phyloP scores from a whole-genome alignment of 2,329 filamentous ascomycete genomes.

The Elsinoe necatrix region DNA sequence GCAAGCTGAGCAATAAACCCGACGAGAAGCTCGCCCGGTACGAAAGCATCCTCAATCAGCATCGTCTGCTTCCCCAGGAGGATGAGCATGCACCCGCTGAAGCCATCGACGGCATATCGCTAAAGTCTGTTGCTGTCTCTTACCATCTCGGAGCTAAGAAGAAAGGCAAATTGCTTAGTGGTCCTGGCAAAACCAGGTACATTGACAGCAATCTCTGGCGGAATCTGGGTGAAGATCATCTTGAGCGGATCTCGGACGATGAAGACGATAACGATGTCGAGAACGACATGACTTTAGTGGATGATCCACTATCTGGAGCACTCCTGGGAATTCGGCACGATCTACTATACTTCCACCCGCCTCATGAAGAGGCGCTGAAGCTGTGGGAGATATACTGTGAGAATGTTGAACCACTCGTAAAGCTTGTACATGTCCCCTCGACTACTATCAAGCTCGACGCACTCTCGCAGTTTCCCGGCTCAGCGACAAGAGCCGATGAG shows the following conservation, averaged over 20 bases:
- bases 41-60: conserved; percentile 32
- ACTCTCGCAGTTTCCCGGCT: conserved; percentile 34
- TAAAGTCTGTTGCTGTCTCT: background rate
- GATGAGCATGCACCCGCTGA: background rate
- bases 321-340: conserved; percentile 19
- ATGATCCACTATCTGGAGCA: conserved; percentile 25
- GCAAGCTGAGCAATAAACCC: conserved; percentile 28
- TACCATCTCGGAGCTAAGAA: background rate
- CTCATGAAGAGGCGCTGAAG: conserved; percentile 8
- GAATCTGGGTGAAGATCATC: conserved; percentile 24
- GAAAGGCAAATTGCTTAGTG: conserved; percentile 24
- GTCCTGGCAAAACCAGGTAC: conserved; percentile 35
- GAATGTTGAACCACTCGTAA: conserved; percentile 63
- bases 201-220: conserved; percentile 32
- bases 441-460: conserved; percentile 46
- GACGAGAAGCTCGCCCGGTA: conserved; percentile 34
- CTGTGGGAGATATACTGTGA: conserved; percentile 54
- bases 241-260: conserved; percentile 23
- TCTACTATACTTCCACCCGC: conserved; percentile 10
- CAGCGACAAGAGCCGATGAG: conserved; percentile 52
- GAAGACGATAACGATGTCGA: conserved; percentile 23
- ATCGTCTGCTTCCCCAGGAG: conserved; percentile 27
- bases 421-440: conserved; percentile 58
- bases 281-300: background rate
- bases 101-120: background rate